A percentile compares a stretch with the other conserved stretches of the same genome.
phyloP scores from a whole-genome alignment of 1,284 basidiomycete species.

The Exobasidium cylindrosporum region DNA sequence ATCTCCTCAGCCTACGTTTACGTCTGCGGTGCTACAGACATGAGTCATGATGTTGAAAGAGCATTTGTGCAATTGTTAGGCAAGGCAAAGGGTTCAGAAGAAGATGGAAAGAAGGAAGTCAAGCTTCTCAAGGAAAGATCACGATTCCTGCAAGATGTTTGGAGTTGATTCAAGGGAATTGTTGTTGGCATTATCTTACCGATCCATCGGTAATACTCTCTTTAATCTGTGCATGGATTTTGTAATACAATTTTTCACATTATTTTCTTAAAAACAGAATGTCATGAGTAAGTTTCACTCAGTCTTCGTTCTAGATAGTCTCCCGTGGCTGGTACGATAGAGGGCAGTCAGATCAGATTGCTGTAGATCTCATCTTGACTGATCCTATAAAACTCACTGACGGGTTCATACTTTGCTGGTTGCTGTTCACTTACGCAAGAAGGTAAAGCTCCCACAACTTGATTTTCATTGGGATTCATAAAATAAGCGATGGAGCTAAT shows the following conservation, averaged over 20 bases:
- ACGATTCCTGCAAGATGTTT: conserved; percentile 59
- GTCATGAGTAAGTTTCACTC: conserved; percentile 26
- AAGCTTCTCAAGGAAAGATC: conserved; percentile 90
- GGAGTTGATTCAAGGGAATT: conserved; percentile 22
- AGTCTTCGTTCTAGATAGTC: conserved; percentile 71
- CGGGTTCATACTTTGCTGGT: conserved; percentile 56
- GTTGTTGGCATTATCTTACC: too few relatives aligned
- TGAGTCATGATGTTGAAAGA: conserved; percentile 92
- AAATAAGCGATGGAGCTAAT: conserved; percentile 83
- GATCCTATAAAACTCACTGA: conserved; percentile 54
- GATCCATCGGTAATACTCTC: too few relatives aligned
- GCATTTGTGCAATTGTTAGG: conserved; percentile 79
- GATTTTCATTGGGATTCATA: conserved; percentile 74
- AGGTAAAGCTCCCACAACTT: conserved; percentile 70
- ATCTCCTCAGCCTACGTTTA: conserved; percentile 61
- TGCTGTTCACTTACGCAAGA: conserved; percentile 41
- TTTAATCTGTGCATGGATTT: too few relatives aligned
- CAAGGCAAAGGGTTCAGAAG: conserved; percentile 85
- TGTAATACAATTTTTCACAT: too few relatives aligned
- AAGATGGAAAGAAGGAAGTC: conserved; percentile 77
- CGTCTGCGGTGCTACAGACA: conserved; percentile 80
- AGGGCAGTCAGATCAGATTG: too few relatives aligned
- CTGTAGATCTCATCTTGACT: too few relatives aligned
- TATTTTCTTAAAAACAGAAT: too few relatives aligned
- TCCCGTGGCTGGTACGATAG: conserved; percentile 65